Conservation (phyloP, 192 early-diverging fungal species). For the Podila epigama region DNA sequence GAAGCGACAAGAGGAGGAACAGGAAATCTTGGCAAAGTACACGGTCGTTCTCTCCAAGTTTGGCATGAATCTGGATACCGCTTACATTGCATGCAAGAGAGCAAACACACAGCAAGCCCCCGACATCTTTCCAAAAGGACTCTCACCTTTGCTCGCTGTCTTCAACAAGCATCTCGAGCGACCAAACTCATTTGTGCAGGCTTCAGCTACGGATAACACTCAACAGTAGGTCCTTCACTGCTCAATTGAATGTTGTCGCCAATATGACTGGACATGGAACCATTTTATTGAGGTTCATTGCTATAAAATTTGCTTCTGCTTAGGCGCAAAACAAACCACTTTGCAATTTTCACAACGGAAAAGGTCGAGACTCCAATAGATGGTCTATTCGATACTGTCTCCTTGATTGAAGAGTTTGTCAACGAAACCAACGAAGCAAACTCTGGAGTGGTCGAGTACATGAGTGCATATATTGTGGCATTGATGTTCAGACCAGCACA, state of each 20-base stretch:
- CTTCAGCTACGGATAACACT: slow-evolving; percentile 24
- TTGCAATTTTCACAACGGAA: slow-evolving; percentile 34
- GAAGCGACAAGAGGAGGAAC: slow-evolving; percentile 46
- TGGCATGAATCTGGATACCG: slow-evolving; percentile 42
- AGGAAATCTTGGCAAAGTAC: slow-evolving; percentile 41
- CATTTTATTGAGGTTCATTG: neutral
- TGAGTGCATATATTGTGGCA: slow-evolving; percentile 19
- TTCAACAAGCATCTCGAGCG: slow-evolving; percentile 46
- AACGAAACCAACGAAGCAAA: slow-evolving; percentile 20
- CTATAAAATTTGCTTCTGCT: neutral
- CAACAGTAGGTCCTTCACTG: slow-evolving; percentile 47
- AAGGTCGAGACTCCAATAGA: slow-evolving; percentile 5
- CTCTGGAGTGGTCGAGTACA: slow-evolving; percentile 33
- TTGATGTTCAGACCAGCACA: slow-evolving; percentile 5
- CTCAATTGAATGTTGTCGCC: too few species aligned
- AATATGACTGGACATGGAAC: neutral
- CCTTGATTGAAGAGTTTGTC: slow-evolving; percentile 13
- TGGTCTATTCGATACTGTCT: slow-evolving; percentile 6
- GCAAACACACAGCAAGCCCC: neutral
- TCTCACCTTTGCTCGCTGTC: slow-evolving; percentile 10
- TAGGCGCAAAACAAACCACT: slow-evolving; percentile 47
- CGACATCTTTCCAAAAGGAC: slow-evolving; percentile 27
- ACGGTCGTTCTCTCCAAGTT: slow-evolving; percentile 38
- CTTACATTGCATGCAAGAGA: slow-evolving; percentile 6
- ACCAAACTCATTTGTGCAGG: slow-evolving; percentile 34